A percentile compares a stretch with the other conserved stretches of the same genome.
These are phyloP conservation scores for Nigrospora sphaerica DNA, from an alignment of 2,329 filamentous ascomycete species.

Conservation along the genomic window DNA sequence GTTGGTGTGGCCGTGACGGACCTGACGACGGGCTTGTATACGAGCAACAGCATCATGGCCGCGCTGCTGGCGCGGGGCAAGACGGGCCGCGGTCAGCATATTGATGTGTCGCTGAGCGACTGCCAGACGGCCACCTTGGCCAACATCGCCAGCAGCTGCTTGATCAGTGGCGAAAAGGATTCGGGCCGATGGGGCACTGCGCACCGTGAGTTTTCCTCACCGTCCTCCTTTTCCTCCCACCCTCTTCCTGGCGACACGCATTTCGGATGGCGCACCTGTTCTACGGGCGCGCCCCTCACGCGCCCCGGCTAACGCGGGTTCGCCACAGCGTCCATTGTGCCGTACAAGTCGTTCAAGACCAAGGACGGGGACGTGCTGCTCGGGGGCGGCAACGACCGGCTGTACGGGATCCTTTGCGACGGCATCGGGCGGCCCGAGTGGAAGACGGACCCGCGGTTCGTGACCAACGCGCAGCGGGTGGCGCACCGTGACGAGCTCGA, in stretches of 20 bases:
- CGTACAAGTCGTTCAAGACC: slow-evolving; percentile 79
- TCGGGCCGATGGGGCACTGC: slow-evolving; percentile 91
- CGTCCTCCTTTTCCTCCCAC: background rate
- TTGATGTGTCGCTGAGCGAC: slow-evolving; percentile 86
- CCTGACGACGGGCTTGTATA: slow-evolving; percentile 89
- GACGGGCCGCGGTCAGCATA: slow-evolving; percentile 80
- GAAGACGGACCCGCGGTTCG: slow-evolving; percentile 52
- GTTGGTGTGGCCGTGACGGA: slow-evolving; percentile 97
- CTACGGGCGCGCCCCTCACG: too few species aligned
- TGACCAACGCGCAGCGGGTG: slow-evolving; percentile 56
- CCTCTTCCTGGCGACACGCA: background rate
- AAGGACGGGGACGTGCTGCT: slow-evolving; percentile 64
- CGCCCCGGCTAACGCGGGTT: slow-evolving; percentile 1
- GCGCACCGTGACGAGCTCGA: slow-evolving; percentile 73
- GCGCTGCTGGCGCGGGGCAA: slow-evolving; percentile 70
- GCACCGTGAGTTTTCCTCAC: slow-evolving; percentile 56
- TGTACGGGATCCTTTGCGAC: slow-evolving; percentile 59
- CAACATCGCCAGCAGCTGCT: slow-evolving; percentile 89
- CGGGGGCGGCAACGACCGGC: slow-evolving; percentile 64
- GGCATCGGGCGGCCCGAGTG: slow-evolving; percentile 51
- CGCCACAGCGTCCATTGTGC: slow-evolving; percentile 79
- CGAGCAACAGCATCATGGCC: slow-evolving; percentile 92
- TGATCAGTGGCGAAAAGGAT: slow-evolving; percentile 84
- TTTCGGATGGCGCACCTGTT: background rate
- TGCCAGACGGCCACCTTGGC: slow-evolving; percentile 90